These are phyloP conservation scores for Podaxis sp. DNA, from an alignment of 768 basidiomycete species.

Conservation along the genomic window DNA sequence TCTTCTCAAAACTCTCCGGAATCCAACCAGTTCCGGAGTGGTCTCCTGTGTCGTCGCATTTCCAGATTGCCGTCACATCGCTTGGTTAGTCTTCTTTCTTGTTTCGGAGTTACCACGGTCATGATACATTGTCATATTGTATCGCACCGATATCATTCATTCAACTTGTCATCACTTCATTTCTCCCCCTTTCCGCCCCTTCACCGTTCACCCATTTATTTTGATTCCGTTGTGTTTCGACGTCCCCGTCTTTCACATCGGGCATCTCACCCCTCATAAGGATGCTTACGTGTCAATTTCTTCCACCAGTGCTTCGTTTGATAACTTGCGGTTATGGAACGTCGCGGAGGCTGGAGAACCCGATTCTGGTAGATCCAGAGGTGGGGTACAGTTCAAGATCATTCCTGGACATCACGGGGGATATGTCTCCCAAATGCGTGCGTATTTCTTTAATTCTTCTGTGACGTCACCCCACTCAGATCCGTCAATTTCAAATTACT, in stretches of 20 bases:
- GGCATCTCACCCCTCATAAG: neutral
- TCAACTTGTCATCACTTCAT: conserved; percentile 6
- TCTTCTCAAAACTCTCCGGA: conserved; percentile 77
- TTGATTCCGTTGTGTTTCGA: neutral
- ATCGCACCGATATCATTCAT: conserved; percentile 1
- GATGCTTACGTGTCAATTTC: conserved; percentile 11
- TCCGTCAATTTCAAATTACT: neutral
- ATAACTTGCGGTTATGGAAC: conserved; percentile 95
- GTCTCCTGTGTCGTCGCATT: conserved; percentile 91
- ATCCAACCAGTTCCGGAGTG: conserved; percentile 85
- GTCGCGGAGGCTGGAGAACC: conserved; percentile 79
- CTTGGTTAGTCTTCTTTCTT: conserved; percentile 58
- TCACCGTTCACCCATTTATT: neutral
- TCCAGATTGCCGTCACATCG: conserved; percentile 89
- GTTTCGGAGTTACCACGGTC: neutral
- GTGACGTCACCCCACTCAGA: neutral
- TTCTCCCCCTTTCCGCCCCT: neutral
- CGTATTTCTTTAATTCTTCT: conserved; percentile 28
- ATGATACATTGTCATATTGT: neutral
- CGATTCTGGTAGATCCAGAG: conserved; percentile 54
- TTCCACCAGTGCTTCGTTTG: conserved; percentile 72
- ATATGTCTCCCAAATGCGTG: conserved; percentile 89
- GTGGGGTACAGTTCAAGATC: conserved; percentile 88
- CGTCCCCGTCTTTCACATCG: neutral
- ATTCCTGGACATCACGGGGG: conserved; percentile 96